Evolutionary conservation across 371 early-diverging fungal species (phyloP).

Genomic region (Funneliformis caledonium): DNA sequence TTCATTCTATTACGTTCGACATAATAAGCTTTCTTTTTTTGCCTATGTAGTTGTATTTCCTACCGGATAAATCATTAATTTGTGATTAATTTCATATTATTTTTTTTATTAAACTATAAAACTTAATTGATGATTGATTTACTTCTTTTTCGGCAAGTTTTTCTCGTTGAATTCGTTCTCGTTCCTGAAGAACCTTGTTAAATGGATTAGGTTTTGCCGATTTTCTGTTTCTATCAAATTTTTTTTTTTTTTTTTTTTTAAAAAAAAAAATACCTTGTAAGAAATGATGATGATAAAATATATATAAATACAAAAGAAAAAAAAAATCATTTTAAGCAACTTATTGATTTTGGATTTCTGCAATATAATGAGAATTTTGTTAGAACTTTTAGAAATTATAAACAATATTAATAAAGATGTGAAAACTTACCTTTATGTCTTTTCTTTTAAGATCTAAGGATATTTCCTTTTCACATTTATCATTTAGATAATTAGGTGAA

Average conservation of each 20-base stretch:
- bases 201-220: constrained; percentile 10
- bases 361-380: not conserved
- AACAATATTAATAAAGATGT: not conserved
- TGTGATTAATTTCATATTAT: not conserved
- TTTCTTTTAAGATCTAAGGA: no score
- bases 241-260: no score
- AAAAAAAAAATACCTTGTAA: not conserved
- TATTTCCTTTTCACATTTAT: not conserved
- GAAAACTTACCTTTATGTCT: not conserved
- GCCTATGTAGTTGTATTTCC: not conserved
- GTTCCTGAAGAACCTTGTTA: not conserved
- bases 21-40: constrained; percentile 11
- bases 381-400: not conserved
- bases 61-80: not conserved
- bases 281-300: not conserved
- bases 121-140: not conserved
- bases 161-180: not conserved
- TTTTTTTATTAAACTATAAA: not conserved
- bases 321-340: not conserved
- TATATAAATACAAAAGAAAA: not conserved
- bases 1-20: constrained; percentile 14
- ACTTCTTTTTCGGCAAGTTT: not conserved
- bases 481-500: not conserved
- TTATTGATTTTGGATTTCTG: not conserved
- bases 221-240: not conserved